A percentile compares a stretch with the other conserved stretches of the same genome.
Evolutionary conservation across 805 yeast genomes (phyloP).

Genomic region (Metschnikowia sp.): DNA sequence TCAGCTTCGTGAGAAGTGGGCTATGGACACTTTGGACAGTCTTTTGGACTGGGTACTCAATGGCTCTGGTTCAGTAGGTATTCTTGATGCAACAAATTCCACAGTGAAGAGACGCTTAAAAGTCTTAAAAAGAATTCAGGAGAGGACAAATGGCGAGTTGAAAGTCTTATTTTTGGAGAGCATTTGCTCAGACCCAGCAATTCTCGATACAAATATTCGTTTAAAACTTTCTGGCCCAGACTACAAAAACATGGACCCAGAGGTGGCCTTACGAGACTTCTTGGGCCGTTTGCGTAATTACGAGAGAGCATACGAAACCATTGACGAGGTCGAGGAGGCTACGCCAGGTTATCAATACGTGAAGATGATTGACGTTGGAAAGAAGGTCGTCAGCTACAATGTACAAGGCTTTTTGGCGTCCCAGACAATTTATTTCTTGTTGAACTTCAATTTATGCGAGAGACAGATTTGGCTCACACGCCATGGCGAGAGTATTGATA

Average conservation of each 20-base stretch:
- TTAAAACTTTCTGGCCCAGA: conserved; percentile 92
- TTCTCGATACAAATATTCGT: conserved; percentile 79
- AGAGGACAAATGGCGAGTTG: conserved; percentile 55
- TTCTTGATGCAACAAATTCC: conserved; percentile 81
- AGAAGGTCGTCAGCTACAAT: conserved; percentile 87
- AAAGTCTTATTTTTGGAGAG: conserved; percentile 85
- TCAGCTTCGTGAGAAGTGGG: conserved; percentile 86
- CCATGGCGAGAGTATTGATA: conserved; percentile 90
- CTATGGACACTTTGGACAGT: conserved; percentile 86
- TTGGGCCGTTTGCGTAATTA: conserved; percentile 74
- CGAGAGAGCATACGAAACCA: conserved; percentile 85
- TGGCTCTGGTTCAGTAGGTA: conserved; percentile 89
- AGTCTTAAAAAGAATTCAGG: conserved; percentile 55
- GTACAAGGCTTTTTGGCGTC: conserved; percentile 86
- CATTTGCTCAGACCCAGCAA: conserved; percentile 73
- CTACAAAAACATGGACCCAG: conserved; percentile 80
- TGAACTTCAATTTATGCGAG: conserved; percentile 78
- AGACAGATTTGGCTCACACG: conserved; percentile 94
- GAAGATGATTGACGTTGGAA: conserved; percentile 94
- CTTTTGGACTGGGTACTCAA: conserved; percentile 74
- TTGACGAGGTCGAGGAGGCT: conserved; percentile 75
- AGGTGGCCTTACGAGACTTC: conserved; percentile 75
- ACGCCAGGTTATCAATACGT: conserved; percentile 72
- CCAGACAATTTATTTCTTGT: conserved; percentile 84
- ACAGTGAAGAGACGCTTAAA: conserved; percentile 61